Base-by-base conservation (phyloP, 2,329 filamentous ascomycete genomes). In the Albifimbria verrucaria region DNA sequence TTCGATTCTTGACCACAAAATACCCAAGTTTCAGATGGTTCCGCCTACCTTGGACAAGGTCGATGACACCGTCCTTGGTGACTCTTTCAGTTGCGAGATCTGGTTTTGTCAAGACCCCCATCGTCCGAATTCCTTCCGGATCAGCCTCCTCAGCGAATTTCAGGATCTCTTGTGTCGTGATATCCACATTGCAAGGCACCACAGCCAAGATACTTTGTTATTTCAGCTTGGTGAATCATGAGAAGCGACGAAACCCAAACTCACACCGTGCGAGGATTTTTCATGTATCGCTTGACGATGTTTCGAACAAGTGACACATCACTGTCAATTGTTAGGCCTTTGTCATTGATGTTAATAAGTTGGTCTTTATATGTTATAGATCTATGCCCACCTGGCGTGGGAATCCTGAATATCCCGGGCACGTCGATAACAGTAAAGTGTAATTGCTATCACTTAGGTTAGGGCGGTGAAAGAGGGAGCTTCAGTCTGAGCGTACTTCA, bases 51-150 rank as follows among this genome's bases (percentile, higher is more conserved):
- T 50, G 45, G 0, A 80, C 68, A 0, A 78, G 70, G 4, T 79
- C 68, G 3, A 75, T 63, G 1, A 76, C 65, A 1, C 68, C 68
- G 0, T 66, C 60, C 23, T 75, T 66, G 1, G 66, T 73, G 0
- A 67, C 67, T 0, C 62, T 52, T 47, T 81, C 78, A 0, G 62
- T 63, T 0, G 78, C 75, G 0, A 86, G 67, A 52, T 88, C 85
- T 0, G 82, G 78, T 57, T 87, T 87, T 0, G 83, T 87, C 0
- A 87, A 68, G 0, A 80, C 73, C 0, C 74, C 75, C 7, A 77
- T 58, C 0, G 77, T 81, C 0, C 77, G 57, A 4, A 63, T 55
- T 0, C 77, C 76, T 0, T 68, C 51, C 0, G 72, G 69, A 12
- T 81, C 78, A 0, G 54, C 67, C 0, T 67, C 64, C 2, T 68